These are phyloP conservation scores for Saturnispora mendoncae DNA, from an alignment of 805 yeast genomes.

Conservation along the genomic window DNA sequence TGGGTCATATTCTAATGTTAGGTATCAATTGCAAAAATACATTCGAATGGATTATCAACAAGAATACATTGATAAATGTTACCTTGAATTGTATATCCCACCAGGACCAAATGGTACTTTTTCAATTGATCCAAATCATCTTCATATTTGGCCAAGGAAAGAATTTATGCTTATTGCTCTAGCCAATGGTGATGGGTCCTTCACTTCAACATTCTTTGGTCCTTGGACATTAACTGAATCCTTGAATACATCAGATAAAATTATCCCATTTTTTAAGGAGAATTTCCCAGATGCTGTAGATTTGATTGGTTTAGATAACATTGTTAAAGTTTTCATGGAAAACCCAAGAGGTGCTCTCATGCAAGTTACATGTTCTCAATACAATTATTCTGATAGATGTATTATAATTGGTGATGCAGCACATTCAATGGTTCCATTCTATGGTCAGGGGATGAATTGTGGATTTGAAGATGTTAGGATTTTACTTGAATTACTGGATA, in stretches of 20 bases:
- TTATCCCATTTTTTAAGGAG: constrained; percentile 41
- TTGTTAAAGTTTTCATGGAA: constrained; percentile 37
- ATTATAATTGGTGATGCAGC: constrained; percentile 88
- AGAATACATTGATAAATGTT: constrained; percentile 75
- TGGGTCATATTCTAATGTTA: constrained; percentile 70
- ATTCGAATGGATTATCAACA: constrained; percentile 65
- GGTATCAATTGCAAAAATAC: constrained; percentile 57
- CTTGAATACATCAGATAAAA: constrained; percentile 34
- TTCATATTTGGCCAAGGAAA: constrained; percentile 90
- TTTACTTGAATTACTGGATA: constrained; percentile 43
- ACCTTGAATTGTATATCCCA: constrained; percentile 73
- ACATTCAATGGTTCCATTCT: constrained; percentile 96
- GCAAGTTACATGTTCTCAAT: constrained; percentile 62
- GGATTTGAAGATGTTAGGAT: constrained; percentile 86
- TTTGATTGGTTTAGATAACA: constrained; percentile 50
- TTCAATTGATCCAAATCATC: constrained; percentile 58
- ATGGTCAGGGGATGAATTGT: constrained; percentile 95
- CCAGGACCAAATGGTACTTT: constrained; percentile 38
- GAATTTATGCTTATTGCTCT: constrained; percentile 84
- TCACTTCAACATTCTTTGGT: constrained; percentile 83
- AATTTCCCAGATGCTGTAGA: constrained; percentile 70
- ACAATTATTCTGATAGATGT: constrained; percentile 53
- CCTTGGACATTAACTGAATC: constrained; percentile 62
- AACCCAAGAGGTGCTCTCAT: constrained; percentile 75
- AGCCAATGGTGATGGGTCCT: constrained; percentile 77